Evolutionary conservation across 441 rosid species (phyloP), one percentile per base, ranked within the genome.

Genomic region (Populus hybrid): DNA sequence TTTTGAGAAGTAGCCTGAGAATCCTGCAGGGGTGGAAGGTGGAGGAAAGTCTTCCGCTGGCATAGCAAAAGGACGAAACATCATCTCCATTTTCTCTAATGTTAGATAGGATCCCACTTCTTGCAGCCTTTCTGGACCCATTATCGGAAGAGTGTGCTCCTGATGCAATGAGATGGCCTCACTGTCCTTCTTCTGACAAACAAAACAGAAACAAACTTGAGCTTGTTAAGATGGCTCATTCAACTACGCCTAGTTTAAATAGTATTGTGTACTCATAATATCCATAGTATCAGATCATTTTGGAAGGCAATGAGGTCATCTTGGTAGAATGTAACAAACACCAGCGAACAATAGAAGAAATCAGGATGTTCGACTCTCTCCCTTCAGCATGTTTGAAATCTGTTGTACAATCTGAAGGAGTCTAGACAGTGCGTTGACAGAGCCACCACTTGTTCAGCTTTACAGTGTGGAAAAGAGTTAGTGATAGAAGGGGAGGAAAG

Each of bases 31-130:
- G 20, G 84, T 81, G 20, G 97, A 80, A 23, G 98, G 90, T 7
- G 99, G 99, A 73, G 99, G 99, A 77, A 97, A 97, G 83, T 95
- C 99, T 80, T 95, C 99, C 0, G 99, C 90, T 0, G 99, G 99
- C 99, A 97, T 95, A 16, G 99, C 99, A 75, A 97, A 97, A 12
- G 93, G 93, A 46, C 86, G 97, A 69, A 97, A 77, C 99, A 95
- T 93, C 84, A 79, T 92, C 87, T 94, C 98, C 97, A 94, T 89
- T 78, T 91, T 92, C 85, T 92, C 99, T 59, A 95, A 83, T 21
- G 98, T 94, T 50, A 92, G 93, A 81, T 88, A 97, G 0, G 98
- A 92, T 73, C 97, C 97, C 28, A 87, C 89, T 86, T 97, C 99
- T 77, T 97, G 99, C 80, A 97, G 88, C 88, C 99, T 93, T 87